Evolutionary conservation across 2,329 filamentous ascomycete species (phyloP).

Genomic region (Tolypocladium tropicale): DNA sequence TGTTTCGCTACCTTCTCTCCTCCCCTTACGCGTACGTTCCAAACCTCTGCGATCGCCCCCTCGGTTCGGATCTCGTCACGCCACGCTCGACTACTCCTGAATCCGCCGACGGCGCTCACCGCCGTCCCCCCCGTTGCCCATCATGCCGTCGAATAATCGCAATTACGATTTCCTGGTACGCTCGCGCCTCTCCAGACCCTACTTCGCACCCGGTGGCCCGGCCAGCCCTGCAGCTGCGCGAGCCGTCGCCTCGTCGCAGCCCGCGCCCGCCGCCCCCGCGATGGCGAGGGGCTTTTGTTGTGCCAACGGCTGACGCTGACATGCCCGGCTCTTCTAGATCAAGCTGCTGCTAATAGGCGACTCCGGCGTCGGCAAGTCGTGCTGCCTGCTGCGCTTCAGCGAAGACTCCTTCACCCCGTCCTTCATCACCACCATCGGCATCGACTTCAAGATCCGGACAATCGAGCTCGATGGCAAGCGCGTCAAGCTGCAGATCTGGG

Average conservation of each 20-base stretch:
- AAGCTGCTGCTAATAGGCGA: constrained; percentile 95
- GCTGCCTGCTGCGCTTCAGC: constrained; percentile 91
- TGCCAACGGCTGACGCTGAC: not conserved
- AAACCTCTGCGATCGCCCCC: not conserved
- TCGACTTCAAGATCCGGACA: constrained; percentile 99
- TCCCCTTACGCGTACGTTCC: not conserved
- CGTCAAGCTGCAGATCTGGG: constrained; percentile 99
- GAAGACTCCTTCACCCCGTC: constrained; percentile 96
- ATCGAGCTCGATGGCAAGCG: constrained; percentile 98
- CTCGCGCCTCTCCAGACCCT: constrained; percentile 10
- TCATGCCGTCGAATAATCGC: constrained; percentile 88
- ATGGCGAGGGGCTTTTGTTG: not conserved
- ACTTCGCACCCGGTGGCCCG: not conserved
- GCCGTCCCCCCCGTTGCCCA: constrained; percentile 17
- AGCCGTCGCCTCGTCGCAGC: not conserved
- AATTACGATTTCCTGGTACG: constrained; percentile 99
- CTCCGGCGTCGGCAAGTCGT: constrained; percentile 94
- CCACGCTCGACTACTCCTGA: not conserved
- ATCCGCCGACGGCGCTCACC: not conserved
- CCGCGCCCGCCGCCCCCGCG: constrained; percentile 3
- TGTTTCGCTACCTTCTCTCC: not conserved
- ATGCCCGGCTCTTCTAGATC: constrained; percentile 49
- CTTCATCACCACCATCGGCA: constrained; percentile 98
- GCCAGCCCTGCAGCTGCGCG: not conserved
- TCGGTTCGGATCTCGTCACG: not conserved